Conservation (phyloP, 352 stramenopile genomes). For the Stramenopiles sp. region DNA sequence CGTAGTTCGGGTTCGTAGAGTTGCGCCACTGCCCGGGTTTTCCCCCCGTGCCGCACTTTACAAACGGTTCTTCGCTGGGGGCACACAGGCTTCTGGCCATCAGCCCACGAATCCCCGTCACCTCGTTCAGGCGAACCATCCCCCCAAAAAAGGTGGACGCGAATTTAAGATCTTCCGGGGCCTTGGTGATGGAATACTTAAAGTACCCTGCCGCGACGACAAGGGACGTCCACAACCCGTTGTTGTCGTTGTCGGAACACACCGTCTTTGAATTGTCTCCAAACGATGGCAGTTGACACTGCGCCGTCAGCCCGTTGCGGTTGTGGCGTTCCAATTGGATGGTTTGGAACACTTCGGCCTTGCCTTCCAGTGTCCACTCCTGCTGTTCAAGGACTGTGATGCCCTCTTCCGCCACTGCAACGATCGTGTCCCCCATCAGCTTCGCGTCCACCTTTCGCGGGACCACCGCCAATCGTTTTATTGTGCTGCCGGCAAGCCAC, state of each 20-base stretch:
- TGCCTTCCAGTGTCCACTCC: slow-evolving; percentile 14
- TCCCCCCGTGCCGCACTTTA: neutral
- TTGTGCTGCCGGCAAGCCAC: neutral
- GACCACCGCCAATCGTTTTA: neutral
- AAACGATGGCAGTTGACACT: neutral
- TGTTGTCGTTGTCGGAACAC: slow-evolving; percentile 8
- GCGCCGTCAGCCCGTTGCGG: neutral
- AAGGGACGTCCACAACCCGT: slow-evolving; percentile 14
- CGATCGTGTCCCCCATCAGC: neutral
- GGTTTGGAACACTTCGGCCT: neutral
- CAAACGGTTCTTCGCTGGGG: neutral
- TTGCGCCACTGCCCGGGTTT: neutral
- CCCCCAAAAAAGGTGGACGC: neutral
- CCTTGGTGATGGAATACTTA: neutral
- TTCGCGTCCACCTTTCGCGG: neutral
- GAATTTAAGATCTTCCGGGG: neutral
- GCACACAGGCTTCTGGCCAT: neutral
- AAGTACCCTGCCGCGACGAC: neutral
- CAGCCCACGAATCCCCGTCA: slow-evolving; percentile 14
- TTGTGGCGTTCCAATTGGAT: slow-evolving; percentile 7
- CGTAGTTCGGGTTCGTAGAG: neutral
- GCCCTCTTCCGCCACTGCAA: neutral
- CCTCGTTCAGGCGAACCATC: slow-evolving; percentile 8
- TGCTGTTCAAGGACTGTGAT: slow-evolving; percentile 1
- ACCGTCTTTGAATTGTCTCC: neutral